Base-by-base conservation (phyloP, 345 rosid species). In the Lepidium didymum region DNA sequence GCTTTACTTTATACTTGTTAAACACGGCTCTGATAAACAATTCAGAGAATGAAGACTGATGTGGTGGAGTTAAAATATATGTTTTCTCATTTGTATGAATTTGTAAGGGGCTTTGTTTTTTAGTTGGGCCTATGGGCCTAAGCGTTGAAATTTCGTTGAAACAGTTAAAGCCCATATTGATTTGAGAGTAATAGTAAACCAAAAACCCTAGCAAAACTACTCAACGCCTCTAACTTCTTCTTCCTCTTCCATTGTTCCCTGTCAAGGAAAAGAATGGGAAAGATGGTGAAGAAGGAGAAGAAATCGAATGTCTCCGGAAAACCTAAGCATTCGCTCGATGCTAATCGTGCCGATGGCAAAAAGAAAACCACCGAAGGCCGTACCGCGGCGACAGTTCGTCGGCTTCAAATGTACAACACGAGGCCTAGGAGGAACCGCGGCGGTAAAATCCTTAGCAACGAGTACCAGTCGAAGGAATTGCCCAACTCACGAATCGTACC, bases 301-400 rank as follows among this genome's bases (percentile, higher is more conserved):
- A 87, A 78, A 62, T 75, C 79, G n/a, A 91, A 84, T 64, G 81
- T 85, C 0, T 87, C 92, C 6, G 99, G 97, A 0, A 93, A 88
- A 76, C 97, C 95, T 14, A 93, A 90, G 80, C 98, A 90, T 74
- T 87, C 95, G 0, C 88, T 93, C n/a, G 98, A 93, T 72, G 83
- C 77, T 3, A 90, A 93, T 78, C 87, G 98, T 0, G 70, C 70
- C 10, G 82, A 81, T 72, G 85, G 84, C 12, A 83, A 80, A 71
- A 68, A 75, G 66, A 75, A 69, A 62, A 69, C 70, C 42, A 75
- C 70, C 4, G 75, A 77, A 10, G 67, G 76, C 8, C 91, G 89
- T 33, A 75, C 78, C 68, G 81, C 96, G 52, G 83, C 88, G 59
- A 88, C 92, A 21, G 96, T 93, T 41, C 87, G 88, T 55, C 97